Base-by-base conservation (phyloP, 495 filamentous ascomycete species). In the Xylaria sp. region DNA sequence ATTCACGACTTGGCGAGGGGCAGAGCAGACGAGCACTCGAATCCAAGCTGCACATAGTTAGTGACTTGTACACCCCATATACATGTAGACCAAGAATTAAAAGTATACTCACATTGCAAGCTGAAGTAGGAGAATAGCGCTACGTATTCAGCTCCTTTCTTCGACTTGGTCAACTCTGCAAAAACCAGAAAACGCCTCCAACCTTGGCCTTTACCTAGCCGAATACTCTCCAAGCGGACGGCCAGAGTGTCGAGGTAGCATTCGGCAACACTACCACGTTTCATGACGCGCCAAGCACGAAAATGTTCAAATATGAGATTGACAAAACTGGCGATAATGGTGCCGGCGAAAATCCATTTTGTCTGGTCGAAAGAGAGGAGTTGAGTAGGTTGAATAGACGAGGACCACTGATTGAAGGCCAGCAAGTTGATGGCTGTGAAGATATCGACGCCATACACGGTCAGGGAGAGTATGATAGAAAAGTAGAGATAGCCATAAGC, bases 81-180 rank as follows among this genome's bases (percentile, higher is more conserved):
- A 9, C 15, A 46, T 9, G 41, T 40, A n/a, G 57, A 35, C 21
- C 9, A 26, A 21, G 24, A 35, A 40, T 5, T 19, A 50, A 46
- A 35, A 44, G 31, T 35, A 19, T 33, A 79, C 88, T 82, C 79
- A 93, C 93, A 90, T 83, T 98, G 91, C 78, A 98, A 98, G 21
- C 92, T 91, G 80, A 98, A 99, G 76, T 97, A 97, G 40, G 93
- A 91, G 76, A 97, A 97, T 3, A 99, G 85, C 14, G 95, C 96
- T 50, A 97, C 85, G 78, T 97, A 97, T 78, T 98, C 95, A 37
- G 90, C 88, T 14, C 94, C 93, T 78, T 97, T 95, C 78, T 92
- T 94, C 80, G 91, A 93, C 78, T 95, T 94, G 1, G 96, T 97
- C 81, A 99, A 83, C 73, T 93, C 93, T 7, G 94, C 89, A 77